Evolutionary conservation across 208 protist genomes (phyloP).

Genomic region (Leishmania major): DNA sequence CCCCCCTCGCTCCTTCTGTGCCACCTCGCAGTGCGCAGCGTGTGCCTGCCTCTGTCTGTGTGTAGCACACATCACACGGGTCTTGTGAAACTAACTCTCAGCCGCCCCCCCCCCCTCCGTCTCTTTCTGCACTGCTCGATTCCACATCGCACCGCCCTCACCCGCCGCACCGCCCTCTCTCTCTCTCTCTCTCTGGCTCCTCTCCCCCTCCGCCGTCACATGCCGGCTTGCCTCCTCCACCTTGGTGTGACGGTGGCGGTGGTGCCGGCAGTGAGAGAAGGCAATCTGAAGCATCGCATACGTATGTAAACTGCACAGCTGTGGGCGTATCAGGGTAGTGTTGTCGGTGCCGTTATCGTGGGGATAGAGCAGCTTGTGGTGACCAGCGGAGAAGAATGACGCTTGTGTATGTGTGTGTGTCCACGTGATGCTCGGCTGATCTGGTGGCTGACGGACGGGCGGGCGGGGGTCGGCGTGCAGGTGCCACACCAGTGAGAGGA

Average conservation of each 20-base stretch:
- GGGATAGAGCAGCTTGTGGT: too few relatives aligned
- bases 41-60: background rate
- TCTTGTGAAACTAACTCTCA: too few relatives aligned
- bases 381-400: too few relatives aligned
- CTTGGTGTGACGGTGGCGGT: background rate
- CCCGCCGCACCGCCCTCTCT: background rate
- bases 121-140: too few relatives aligned
- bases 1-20: background rate
- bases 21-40: too few relatives aligned
- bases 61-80: background rate
- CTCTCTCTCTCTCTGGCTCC: conserved; percentile 14
- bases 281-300: background rate
- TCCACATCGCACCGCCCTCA: background rate
- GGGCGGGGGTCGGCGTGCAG: background rate
- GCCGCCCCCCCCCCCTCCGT: too few relatives aligned
- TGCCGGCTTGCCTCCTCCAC: background rate
- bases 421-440: background rate
- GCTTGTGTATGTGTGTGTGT: background rate
- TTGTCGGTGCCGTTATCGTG: too few relatives aligned
- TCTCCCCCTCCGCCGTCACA: background rate
- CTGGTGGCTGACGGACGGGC: background rate
- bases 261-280: background rate
- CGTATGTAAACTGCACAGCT: background rate
- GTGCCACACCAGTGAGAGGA: background rate
- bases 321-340: too few relatives aligned